Conservation (phyloP, 1,284 basidiomycete genomes). For the Leccinum laetum region DNA sequence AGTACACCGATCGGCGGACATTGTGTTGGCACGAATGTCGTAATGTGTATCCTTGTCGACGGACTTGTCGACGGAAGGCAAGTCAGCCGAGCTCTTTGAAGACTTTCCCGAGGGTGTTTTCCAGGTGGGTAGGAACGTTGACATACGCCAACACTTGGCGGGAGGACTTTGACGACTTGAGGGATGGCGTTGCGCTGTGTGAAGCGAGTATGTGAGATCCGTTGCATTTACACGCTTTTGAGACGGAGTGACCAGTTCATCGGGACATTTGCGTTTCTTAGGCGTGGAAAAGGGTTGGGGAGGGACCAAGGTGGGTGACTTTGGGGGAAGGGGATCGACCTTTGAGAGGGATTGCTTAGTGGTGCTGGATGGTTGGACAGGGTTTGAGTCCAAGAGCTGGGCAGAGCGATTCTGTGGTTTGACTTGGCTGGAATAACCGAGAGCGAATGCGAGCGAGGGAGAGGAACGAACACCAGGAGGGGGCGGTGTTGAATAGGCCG, state of each 20-base stretch:
- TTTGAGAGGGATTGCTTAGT: slow-evolving; percentile 16
- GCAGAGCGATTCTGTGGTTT: slow-evolving; percentile 46
- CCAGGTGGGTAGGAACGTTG: slow-evolving; percentile 52
- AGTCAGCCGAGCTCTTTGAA: slow-evolving; percentile 26
- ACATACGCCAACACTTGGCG: slow-evolving; percentile 57
- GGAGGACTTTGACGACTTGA: slow-evolving; percentile 30
- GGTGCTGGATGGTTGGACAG: slow-evolving; percentile 20
- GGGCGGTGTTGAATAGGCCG: slow-evolving; percentile 67
- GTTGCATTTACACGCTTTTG: slow-evolving; percentile 46
- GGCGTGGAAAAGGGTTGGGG: slow-evolving; percentile 46
- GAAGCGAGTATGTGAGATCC: slow-evolving; percentile 4
- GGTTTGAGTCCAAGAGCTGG: slow-evolving; percentile 29
- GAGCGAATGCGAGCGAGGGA: slow-evolving; percentile 70
- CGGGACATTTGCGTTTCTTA: slow-evolving; percentile 46
- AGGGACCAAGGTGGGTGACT: slow-evolving; percentile 30
- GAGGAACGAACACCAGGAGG: slow-evolving; percentile 62
- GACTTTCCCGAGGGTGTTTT: slow-evolving; percentile 39
- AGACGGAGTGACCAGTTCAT: slow-evolving; percentile 49
- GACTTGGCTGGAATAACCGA: slow-evolving; percentile 47
- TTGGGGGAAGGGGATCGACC: slow-evolving; percentile 7
- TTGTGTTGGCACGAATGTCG: slow-evolving; percentile 33
- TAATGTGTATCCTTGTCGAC: slow-evolving; percentile 42
- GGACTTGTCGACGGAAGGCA: slow-evolving; percentile 36
- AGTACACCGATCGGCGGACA: slow-evolving; percentile 55
- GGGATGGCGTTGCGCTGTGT: slow-evolving; percentile 23